Evolutionary conservation across 2,329 filamentous ascomycete species (phyloP), one percentile per base, ranked within the genome.

Genomic region (Colletotrichum abscissum): DNA sequence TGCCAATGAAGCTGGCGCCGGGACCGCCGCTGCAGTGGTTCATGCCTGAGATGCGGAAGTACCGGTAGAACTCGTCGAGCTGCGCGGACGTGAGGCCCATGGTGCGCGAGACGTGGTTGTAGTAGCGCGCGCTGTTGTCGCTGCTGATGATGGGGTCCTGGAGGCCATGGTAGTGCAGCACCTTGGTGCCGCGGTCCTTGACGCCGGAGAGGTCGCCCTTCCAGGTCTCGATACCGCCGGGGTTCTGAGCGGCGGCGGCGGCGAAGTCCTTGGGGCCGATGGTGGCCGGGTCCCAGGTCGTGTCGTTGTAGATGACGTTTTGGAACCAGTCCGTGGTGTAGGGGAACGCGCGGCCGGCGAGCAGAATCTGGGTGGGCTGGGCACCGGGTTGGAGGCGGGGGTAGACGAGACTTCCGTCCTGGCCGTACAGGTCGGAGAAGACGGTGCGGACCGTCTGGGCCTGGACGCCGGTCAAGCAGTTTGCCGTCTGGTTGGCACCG

Each of bases 371-470:
- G 90, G 89, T 83, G 9, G 88, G 82, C 54, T 88, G 77, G 69
- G 82, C 86, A 79, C 89, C 70, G 79, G 86, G 78, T 86, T 86
- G 86, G 80, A 86, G 85, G 75, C 80, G 86, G 69, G 82, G 82
- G 71, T 83, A 84, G 6, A 82, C 84, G 74, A 81, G 78, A 55
- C 79, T 77, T 2, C 84, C 85, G 2, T 82, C 58, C 75, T 80
- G 54, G 75, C 76, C 73, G 4, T 66, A 73, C 63, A 78, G 79
- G 24, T 81, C 79, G 26, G 76, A 67, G 76, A 84, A 79, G 75
- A 80, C 83, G 74, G 80, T 77, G 24, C 71, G 72, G 26, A 83
- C 73, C 2, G 81, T 83, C 46, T 76, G 67, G 55, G 87, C 78
- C 74, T 89, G 87, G 2, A 55, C 38, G 22, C 70, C 70, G 26